Evolutionary conservation across 2,329 filamentous ascomycete species (phyloP).

Genomic region (Penicillium corylophilum): DNA sequence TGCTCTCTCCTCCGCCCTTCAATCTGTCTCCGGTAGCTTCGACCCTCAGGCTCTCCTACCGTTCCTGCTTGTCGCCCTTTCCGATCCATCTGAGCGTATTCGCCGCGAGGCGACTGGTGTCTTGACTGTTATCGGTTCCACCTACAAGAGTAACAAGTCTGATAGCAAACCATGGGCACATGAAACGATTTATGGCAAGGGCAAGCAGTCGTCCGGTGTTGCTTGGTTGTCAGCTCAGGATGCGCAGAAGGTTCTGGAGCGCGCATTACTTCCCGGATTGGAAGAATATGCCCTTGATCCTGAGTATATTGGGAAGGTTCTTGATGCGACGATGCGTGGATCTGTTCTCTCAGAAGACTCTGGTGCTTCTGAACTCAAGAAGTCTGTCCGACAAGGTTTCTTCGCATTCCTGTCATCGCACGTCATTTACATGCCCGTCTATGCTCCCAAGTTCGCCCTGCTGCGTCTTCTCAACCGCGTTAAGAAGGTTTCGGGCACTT

Average conservation of each 20-base stretch:
- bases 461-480: conserved; percentile 71
- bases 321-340: conserved; percentile 63
- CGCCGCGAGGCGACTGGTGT: conserved; percentile 72
- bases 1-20: conserved; percentile 58
- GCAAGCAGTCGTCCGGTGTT: conserved; percentile 47
- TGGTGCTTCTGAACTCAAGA: conserved; percentile 57
- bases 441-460: conserved; percentile 68
- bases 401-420: conserved; percentile 74
- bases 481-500: conserved; percentile 68
- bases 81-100: conserved; percentile 73
- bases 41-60: conserved; percentile 82
- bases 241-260: conserved; percentile 60
- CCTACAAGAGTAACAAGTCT: conserved; percentile 51
- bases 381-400: conserved; percentile 63
- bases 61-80: conserved; percentile 72
- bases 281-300: conserved; percentile 85
- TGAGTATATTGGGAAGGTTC: conserved; percentile 64
- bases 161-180: conserved; percentile 56
- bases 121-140: conserved; percentile 55
- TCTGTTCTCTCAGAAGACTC: conserved; percentile 29
- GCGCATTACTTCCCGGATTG: conserved; percentile 69
- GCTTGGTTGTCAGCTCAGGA: conserved; percentile 61
- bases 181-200: conserved; percentile 64
- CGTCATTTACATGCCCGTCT: conserved; percentile 64
- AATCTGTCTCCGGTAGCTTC: conserved; percentile 50